Evolutionary conservation across 352 stramenopile genomes (phyloP), one percentile per base, ranked within the genome.

Genomic region (Globisporangium parvum): DNA sequence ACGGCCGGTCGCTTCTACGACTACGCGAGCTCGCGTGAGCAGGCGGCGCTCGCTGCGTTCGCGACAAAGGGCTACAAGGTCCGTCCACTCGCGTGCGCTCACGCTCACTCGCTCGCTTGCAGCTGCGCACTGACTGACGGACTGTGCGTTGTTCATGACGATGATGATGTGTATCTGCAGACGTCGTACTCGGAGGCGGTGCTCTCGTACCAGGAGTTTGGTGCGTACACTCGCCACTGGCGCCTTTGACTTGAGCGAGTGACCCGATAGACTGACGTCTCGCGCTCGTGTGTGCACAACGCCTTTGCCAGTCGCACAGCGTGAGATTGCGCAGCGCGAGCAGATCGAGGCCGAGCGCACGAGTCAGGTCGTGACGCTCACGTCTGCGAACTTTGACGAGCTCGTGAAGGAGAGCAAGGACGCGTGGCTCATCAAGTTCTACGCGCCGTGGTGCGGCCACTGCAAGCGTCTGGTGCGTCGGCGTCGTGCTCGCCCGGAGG

Each of bases 401-500:
- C 60, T 85, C 48, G 75, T 92, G 37, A 77, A 88, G 37, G 50
- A 72, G 10, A 64, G 78, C 60, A 80, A 80, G 55, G 58, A 83
- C 14, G 67, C 78, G 47, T 92, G 77, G 76, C 66, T 93, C 45
- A 80, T 93, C 59, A 91, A 91, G 66, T 91, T 91, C 55, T 90
- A 90, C 56, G 79, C 80, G 21, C 80, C 80, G 2, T 91, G 80
- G 80, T 91, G 80, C 46, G 77, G 79, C 42, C 80, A 88, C 62
- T 88, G 80, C 73, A 89, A 90, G 66, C 79, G 79, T n/a, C 57
- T 93, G 51, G 77, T 87, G 65, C 55, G 76, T 59, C 45, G 17
- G 39, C 37, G 6, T 47, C 6, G 4, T 42, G 31, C 31, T 12
- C 31, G 10, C 31, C 10, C 31, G 2, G 31, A 37, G 6, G 31